A percentile compares a stretch with the other conserved stretches of the same genome.
Conservation (phyloP, 192 early-diverging fungal species). For the Dissophora globulifera region DNA sequence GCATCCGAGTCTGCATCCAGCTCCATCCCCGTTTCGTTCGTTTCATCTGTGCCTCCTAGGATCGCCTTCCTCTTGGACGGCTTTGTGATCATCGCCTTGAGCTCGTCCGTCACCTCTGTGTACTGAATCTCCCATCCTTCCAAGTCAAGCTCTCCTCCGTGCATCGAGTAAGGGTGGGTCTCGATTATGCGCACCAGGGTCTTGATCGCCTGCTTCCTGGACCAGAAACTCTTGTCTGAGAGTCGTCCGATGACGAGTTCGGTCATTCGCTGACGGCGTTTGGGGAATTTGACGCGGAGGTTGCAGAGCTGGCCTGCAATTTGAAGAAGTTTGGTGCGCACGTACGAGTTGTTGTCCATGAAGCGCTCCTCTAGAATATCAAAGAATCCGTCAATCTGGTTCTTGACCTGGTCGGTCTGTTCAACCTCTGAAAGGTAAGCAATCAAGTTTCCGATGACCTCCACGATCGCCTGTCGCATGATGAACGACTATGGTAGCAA, state of each 20-base stretch:
- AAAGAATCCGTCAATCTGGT: slow-evolving; percentile 87
- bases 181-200: slow-evolving; percentile 82
- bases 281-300: slow-evolving; percentile 74
- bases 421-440: slow-evolving; percentile 76
- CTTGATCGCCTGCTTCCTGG: slow-evolving; percentile 92
- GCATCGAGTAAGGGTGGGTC: slow-evolving; percentile 90
- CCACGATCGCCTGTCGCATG: slow-evolving; percentile 87
- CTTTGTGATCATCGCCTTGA: slow-evolving; percentile 65
- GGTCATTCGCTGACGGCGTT: slow-evolving; percentile 75
- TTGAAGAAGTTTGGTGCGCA: slow-evolving; percentile 90
- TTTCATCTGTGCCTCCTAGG: slow-evolving; percentile 23
- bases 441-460: slow-evolving; percentile 90
- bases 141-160: slow-evolving; percentile 82
- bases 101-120: slow-evolving; percentile 70
- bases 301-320: slow-evolving; percentile 83
- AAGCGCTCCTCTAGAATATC: slow-evolving; percentile 93
- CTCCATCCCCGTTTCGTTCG: slow-evolving; percentile 40
- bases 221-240: slow-evolving; percentile 90
- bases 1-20: slow-evolving; percentile 38
- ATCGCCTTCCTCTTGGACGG: slow-evolving; percentile 28
- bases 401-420: slow-evolving; percentile 71
- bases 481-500: slow-evolving; percentile 83
- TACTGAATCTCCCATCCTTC: slow-evolving; percentile 76
- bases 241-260: slow-evolving; percentile 79
- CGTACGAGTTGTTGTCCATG: slow-evolving; percentile 87